phyloP scores from a whole-genome alignment of 73 alveolate genomes.

The Paramecium pentaurelia region DNA sequence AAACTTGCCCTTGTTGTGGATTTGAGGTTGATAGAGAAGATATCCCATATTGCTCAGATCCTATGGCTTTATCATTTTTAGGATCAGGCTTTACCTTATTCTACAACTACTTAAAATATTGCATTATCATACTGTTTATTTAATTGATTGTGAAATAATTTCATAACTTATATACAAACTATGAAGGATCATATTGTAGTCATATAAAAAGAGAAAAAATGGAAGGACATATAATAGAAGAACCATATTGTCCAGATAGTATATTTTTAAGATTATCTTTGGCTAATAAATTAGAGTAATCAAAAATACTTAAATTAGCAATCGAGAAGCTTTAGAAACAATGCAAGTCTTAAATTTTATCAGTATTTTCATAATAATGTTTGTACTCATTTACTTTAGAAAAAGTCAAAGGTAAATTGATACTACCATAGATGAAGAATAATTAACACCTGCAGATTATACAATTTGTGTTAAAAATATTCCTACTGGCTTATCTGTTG shows the following conservation, averaged over 20 bases:
- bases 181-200: slow-evolving; percentile 15
- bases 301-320: neutral
- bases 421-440: slow-evolving; percentile 49
- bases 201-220: neutral
- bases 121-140: slow-evolving; percentile 26
- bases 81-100: slow-evolving; percentile 39
- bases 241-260: slow-evolving; percentile 10
- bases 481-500: slow-evolving; percentile 48
- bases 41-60: slow-evolving; percentile 13
- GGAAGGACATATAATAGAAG: neutral
- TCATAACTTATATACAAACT: slow-evolving; percentile 11
- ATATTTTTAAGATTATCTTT: neutral
- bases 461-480: slow-evolving; percentile 59
- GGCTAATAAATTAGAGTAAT: slow-evolving; percentile 33
- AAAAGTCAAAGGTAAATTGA: slow-evolving; percentile 56
- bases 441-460: slow-evolving; percentile 58
- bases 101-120: slow-evolving; percentile 13
- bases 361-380: slow-evolving; percentile 16
- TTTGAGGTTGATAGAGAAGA: slow-evolving; percentile 38
- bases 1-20: slow-evolving; percentile 49
- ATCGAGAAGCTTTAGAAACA: slow-evolving; percentile 3
- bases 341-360: slow-evolving; percentile 30
- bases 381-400: slow-evolving; percentile 49
- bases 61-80: slow-evolving; percentile 45
- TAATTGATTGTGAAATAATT: neutral